These are phyloP conservation scores for Coelastrella sp. DNA, from an alignment of 139 green algal genomes.

Conservation along the genomic window DNA sequence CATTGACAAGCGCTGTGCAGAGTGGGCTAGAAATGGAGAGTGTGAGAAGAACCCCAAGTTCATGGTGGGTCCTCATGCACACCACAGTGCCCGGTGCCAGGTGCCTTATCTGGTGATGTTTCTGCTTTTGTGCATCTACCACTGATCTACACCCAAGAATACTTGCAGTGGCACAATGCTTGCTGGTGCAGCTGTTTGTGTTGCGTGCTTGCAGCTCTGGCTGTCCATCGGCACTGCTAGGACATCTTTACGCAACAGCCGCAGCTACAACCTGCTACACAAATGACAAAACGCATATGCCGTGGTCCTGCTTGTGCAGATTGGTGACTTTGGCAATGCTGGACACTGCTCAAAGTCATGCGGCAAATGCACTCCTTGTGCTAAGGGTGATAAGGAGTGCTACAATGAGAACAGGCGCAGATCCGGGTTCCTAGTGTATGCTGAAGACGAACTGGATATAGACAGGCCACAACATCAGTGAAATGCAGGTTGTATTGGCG, in stretches of 20 bases:
- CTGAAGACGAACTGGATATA: constrained; percentile 2
- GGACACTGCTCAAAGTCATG: constrained; percentile 56
- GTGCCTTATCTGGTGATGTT: too few relatives aligned
- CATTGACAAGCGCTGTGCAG: constrained; percentile 41
- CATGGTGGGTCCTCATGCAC: constrained; percentile 51
- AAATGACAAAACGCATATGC: too few relatives aligned
- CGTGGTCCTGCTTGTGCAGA: constrained; percentile 20
- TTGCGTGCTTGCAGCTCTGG: too few relatives aligned
- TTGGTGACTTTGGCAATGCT: constrained; percentile 38
- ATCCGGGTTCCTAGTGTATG: constrained; percentile 58
- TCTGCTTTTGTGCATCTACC: too few relatives aligned
- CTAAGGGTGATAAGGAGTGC: constrained; percentile 44
- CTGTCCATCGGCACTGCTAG: too few relatives aligned
- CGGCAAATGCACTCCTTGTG: constrained; percentile 50
- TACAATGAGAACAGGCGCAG: constrained; percentile 56
- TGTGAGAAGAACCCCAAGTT: constrained; percentile 64
- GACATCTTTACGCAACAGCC: too few relatives aligned
- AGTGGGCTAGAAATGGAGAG: constrained; percentile 64
- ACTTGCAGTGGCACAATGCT: too few relatives aligned
- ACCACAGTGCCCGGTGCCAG: background rate
- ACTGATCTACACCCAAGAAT: too few relatives aligned
- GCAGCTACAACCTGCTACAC: too few relatives aligned
- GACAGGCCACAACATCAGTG: background rate
- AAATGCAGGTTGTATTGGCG: background rate
- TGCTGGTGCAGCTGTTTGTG: too few relatives aligned